Conservation (phyloP, 805 yeast species). For the Saccharomyces kudriavzevii region DNA sequence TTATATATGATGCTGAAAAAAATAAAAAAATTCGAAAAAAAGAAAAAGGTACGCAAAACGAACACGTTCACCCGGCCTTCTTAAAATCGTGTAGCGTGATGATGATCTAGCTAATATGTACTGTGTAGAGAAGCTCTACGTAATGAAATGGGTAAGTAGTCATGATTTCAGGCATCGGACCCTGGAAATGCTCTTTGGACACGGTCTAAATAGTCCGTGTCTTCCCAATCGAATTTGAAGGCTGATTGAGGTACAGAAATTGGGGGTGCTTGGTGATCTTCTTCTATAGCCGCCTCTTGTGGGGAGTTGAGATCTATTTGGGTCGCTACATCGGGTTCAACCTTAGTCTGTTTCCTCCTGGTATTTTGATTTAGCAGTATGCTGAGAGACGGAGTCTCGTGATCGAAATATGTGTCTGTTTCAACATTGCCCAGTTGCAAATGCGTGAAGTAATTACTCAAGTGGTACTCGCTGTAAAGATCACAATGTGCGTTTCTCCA, state of each 20-base stretch:
- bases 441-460: constrained; percentile 2
- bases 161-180: neutral
- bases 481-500: constrained; percentile 8
- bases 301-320: neutral
- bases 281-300: constrained; percentile 2
- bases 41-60: neutral
- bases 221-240: constrained; percentile 8
- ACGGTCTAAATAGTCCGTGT: constrained; percentile 2
- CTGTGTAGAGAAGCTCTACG: neutral
- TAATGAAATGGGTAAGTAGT: neutral
- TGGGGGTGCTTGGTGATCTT: constrained; percentile 3
- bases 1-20: constrained; percentile 3
- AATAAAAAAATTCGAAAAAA: neutral
- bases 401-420: neutral
- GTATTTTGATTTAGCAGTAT: neutral
- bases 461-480: constrained; percentile 7
- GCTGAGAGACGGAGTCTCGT: neutral
- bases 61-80: neutral
- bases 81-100: neutral
- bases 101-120: neutral
- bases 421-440: neutral
- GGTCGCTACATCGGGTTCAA: neutral
- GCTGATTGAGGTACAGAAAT: constrained; percentile 1
- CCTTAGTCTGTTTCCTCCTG: neutral
- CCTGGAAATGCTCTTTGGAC: constrained; percentile 7